Percentiles rank a stretch among this genome's conserved stretches.
Evolutionary conservation across 139 green algal genomes (phyloP).

Genomic region (Auxenochlorella pyrenoidosa): DNA sequence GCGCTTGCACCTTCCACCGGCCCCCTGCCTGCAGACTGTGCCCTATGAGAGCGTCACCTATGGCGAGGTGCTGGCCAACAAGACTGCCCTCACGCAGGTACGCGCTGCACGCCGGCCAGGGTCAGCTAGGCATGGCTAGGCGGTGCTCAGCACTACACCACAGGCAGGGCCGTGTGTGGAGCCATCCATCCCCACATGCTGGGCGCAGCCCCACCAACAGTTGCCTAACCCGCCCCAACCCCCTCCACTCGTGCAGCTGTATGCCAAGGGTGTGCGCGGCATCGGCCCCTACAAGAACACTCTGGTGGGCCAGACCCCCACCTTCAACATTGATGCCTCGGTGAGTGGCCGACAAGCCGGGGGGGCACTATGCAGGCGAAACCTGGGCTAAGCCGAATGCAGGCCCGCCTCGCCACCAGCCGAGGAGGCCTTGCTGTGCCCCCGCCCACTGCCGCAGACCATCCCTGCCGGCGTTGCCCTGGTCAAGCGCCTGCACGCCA

Average conservation of each 20-base stretch:
- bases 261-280: not conserved
- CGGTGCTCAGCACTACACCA: too few relatives aligned
- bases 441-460: not conserved
- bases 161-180: too few relatives aligned
- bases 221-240: too few relatives aligned
- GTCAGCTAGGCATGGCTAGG: too few relatives aligned
- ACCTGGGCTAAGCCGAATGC: too few relatives aligned
- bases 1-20: too few relatives aligned
- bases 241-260: not conserved
- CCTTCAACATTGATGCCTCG: not conserved
- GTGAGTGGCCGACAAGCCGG: not conserved
- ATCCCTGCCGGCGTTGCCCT: conserved; percentile 27
- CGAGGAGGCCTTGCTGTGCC: too few relatives aligned
- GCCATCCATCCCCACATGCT: too few relatives aligned
- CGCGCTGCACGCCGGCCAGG: too few relatives aligned
- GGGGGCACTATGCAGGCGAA: too few relatives aligned
- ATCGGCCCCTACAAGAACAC: conserved; percentile 13
- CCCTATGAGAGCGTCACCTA: conserved; percentile 6
- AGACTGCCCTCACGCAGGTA: not conserved
- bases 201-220: too few relatives aligned
- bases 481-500: conserved; percentile 14
- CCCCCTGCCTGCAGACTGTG: not conserved
- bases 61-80: not conserved
- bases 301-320: not conserved
- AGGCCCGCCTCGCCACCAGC: too few relatives aligned